These are phyloP conservation scores for Amanita pseudoporphyria DNA, from an alignment of 768 basidiomycete genomes.

Conservation along the genomic window DNA sequence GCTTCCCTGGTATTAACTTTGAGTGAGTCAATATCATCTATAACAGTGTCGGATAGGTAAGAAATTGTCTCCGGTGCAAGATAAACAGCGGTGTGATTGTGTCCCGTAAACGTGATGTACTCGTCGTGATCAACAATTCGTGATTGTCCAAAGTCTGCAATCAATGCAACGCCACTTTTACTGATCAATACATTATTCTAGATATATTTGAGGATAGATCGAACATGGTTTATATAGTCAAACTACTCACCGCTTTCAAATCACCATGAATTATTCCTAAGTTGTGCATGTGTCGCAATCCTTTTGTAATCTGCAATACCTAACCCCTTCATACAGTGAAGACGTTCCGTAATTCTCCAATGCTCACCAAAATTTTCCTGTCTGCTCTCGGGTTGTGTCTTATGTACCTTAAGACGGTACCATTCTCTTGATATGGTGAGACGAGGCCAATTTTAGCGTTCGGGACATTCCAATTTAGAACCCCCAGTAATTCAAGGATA, in stretches of 20 bases:
- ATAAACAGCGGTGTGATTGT: background rate
- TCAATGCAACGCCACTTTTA: background rate
- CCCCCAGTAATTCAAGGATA: background rate
- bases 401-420: background rate
- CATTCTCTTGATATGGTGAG: background rate
- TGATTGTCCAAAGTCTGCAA: slow-evolving; percentile 2
- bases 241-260: background rate
- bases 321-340: background rate
- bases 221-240: background rate
- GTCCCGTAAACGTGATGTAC: background rate
- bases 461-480: background rate
- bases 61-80: background rate
- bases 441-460: background rate
- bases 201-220: background rate
- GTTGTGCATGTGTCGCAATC: background rate
- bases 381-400: background rate
- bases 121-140: background rate
- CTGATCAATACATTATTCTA: background rate
- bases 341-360: background rate
- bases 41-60: no score
- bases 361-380: background rate
- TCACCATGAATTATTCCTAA: background rate
- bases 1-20: background rate
- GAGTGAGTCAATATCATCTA: background rate
- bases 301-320: background rate